Percentiles rank a stretch among this genome's conserved stretches.
Conservation (phyloP, 2,329 filamentous ascomycete genomes). For the Decorospora gaudefroyi region DNA sequence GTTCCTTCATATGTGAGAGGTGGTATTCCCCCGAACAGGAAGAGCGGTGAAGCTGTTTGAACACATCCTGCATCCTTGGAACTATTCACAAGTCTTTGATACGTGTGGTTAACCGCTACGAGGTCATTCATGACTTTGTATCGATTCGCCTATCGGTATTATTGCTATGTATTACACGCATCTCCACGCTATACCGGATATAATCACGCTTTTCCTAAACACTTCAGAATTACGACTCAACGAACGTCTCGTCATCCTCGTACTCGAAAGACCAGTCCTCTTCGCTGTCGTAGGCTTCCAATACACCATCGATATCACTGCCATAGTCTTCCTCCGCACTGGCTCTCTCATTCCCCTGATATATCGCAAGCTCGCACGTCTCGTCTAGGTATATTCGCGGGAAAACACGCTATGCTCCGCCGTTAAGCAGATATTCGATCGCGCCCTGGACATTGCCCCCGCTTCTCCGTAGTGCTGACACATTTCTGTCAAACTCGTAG, state of each 20-base stretch:
- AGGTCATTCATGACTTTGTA: too few relatives aligned
- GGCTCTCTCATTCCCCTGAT: slow-evolving; percentile 1
- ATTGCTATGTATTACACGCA: slow-evolving; percentile 1
- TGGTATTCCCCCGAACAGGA: slow-evolving; percentile 3
- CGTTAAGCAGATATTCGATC: slow-evolving; percentile 68
- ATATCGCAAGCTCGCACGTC: slow-evolving; percentile 1
- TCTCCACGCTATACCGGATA: neutral
- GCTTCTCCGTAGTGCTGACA: slow-evolving; percentile 82
- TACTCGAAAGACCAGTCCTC: slow-evolving; percentile 13
- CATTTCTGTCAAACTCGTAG: slow-evolving; percentile 92
- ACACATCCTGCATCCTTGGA: slow-evolving; percentile 1
- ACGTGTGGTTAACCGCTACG: slow-evolving; percentile 7
- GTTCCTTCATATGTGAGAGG: too few relatives aligned
- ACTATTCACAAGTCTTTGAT: slow-evolving; percentile 2
- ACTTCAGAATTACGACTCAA: slow-evolving; percentile 3
- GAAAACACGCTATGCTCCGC: slow-evolving; percentile 30
- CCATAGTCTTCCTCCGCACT: slow-evolving; percentile 12
- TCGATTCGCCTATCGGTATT: too few relatives aligned
- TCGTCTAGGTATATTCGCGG: slow-evolving; percentile 6
- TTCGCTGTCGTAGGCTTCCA: slow-evolving; percentile 13
- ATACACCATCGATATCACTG: slow-evolving; percentile 7
- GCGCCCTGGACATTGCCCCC: slow-evolving; percentile 95
- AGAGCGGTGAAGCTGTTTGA: slow-evolving; percentile 3
- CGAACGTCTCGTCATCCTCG: slow-evolving; percentile 4
- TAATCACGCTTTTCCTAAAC: too few relatives aligned